A percentile compares a stretch with the other conserved stretches of the same genome.
Conservation (phyloP, 2,329 filamentous ascomycete genomes). For the Cylindrodendrum hubeiense region DNA sequence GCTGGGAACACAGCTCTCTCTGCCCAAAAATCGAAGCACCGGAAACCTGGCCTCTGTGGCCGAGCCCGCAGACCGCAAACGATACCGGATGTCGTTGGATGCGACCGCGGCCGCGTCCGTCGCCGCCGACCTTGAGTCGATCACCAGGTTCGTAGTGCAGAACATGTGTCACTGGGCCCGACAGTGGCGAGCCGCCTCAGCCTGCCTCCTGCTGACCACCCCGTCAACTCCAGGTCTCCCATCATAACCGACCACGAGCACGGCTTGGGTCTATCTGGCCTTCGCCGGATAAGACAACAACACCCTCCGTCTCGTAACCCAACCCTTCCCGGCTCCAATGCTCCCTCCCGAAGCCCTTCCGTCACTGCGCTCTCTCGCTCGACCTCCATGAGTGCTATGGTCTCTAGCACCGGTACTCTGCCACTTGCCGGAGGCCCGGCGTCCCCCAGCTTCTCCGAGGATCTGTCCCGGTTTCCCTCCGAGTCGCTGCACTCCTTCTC, state of each 20-base stretch:
- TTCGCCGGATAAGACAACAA: constrained; percentile 94
- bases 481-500: constrained; percentile 99
- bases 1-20: constrained; percentile 60
- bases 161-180: constrained; percentile 34
- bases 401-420: constrained; percentile 67
- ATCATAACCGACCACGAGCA: constrained; percentile 89
- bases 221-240: constrained; percentile 72
- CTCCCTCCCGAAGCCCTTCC: constrained; percentile 72
- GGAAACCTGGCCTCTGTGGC: constrained; percentile 66
- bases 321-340: constrained; percentile 72
- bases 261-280: constrained; percentile 84
- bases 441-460: constrained; percentile 86
- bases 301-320: constrained; percentile 72
- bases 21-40: constrained; percentile 76
- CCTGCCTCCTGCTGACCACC: constrained; percentile 43
- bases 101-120: constrained; percentile 72
- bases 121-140: constrained; percentile 73
- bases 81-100: constrained; percentile 83
- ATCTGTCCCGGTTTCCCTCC: constrained; percentile 91
- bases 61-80: constrained; percentile 67
- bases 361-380: constrained; percentile 72
- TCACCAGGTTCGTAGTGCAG: constrained; percentile 73
- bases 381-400: constrained; percentile 77
- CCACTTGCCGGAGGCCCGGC: constrained; percentile 71
- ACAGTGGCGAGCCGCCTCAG: constrained; percentile 31